Conservation (phyloP, 306 rosid genomes). For the Pachyrhizus erosus region DNA sequence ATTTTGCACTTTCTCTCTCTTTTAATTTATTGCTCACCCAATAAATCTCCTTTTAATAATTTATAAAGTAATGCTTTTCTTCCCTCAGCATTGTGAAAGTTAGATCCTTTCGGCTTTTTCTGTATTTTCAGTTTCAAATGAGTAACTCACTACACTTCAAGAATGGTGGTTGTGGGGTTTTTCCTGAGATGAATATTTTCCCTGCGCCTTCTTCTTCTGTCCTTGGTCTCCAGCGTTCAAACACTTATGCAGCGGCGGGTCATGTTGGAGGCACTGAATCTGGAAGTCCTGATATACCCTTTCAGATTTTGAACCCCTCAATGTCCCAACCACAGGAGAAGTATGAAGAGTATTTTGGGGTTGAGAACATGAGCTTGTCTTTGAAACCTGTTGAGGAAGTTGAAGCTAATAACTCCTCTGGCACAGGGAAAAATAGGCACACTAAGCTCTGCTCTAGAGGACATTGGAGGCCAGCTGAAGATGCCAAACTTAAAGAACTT, state of each 20-base stretch:
- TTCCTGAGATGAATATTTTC: constrained; percentile 29
- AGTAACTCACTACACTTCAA: constrained; percentile 39
- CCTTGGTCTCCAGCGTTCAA: neutral
- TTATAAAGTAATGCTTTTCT: neutral
- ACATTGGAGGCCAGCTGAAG: constrained; percentile 87
- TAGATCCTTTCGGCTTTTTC: neutral
- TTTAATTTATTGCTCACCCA: neutral
- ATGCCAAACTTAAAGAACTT: constrained; percentile 72
- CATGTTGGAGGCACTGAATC: neutral
- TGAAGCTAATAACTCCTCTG: constrained; percentile 25
- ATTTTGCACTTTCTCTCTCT: neutral
- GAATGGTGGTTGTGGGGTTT: constrained; percentile 22
- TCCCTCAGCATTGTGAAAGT: neutral
- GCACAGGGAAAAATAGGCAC: constrained; percentile 24
- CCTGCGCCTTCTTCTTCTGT: constrained; percentile 31
- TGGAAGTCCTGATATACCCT: constrained; percentile 36
- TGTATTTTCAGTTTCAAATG: constrained; percentile 35
- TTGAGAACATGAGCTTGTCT: constrained; percentile 28
- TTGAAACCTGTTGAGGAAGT: constrained; percentile 43
- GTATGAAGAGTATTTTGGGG: constrained; percentile 26
- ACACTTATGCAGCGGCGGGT: constrained; percentile 8
- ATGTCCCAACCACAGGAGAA: neutral
- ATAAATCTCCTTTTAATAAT: neutral
- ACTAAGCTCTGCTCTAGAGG: constrained; percentile 70
- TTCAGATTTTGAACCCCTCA: constrained; percentile 42